A percentile compares a stretch with the other conserved stretches of the same genome.
Evolutionary conservation across 495 filamentous ascomycete genomes (phyloP).

Genomic region (Penicillium arizonense): DNA sequence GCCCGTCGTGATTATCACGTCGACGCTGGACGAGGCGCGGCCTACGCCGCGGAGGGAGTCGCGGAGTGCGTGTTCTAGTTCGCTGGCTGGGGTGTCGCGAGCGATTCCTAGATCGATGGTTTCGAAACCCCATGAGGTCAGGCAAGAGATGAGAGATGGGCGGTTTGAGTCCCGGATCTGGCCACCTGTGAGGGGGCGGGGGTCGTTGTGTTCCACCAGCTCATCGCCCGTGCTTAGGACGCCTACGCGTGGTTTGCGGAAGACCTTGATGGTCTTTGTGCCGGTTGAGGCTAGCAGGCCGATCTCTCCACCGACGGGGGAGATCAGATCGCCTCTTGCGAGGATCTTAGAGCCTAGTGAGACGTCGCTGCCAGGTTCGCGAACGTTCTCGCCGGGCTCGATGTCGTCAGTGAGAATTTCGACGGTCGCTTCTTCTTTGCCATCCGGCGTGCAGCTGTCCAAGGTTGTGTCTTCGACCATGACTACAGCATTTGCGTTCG

Average conservation of each 20-base stretch:
- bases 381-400: slow-evolving; percentile 77
- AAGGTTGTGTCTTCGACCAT: slow-evolving; percentile 96
- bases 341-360: slow-evolving; percentile 65
- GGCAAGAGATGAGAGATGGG: slow-evolving; percentile 76
- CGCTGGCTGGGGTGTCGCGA: slow-evolving; percentile 66
- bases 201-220: slow-evolving; percentile 73
- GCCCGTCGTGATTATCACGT: slow-evolving; percentile 88
- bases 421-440: slow-evolving; percentile 79
- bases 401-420: slow-evolving; percentile 80
- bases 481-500: slow-evolving; percentile 84
- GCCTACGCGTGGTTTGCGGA: slow-evolving; percentile 74
- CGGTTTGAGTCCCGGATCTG: slow-evolving; percentile 94
- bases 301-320: slow-evolving; percentile 83
- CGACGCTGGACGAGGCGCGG: slow-evolving; percentile 43
- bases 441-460: slow-evolving; percentile 69
- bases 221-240: slow-evolving; percentile 95
- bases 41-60: slow-evolving; percentile 60
- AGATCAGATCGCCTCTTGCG: slow-evolving; percentile 71
- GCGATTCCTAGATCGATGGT: slow-evolving; percentile 86
- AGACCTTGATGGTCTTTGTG: slow-evolving; percentile 67
- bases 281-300: slow-evolving; percentile 87
- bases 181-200: slow-evolving; percentile 62
- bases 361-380: slow-evolving; percentile 90
- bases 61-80: slow-evolving; percentile 73
- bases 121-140: slow-evolving; percentile 73